Evolutionary conservation across 225 moss, liverwort and hornwort genomes (phyloP), one percentile per base, ranked within the genome.

Genomic region (Thuidium tamariscinum): DNA sequence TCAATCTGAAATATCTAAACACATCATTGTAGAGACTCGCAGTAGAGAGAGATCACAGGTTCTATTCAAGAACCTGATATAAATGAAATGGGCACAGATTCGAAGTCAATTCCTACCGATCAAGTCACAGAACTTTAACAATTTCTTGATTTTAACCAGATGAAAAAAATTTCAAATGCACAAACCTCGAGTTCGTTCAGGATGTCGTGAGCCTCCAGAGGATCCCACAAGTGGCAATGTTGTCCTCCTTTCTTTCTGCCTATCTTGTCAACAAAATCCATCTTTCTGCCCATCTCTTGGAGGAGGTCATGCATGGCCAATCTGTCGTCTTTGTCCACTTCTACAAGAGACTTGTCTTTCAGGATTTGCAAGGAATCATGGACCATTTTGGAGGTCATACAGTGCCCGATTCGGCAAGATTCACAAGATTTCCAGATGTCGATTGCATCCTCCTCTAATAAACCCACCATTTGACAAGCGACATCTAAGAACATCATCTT

Each of bases 401-500:
- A 89, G 1, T 15, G 3, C 2, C 6, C 17, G 19, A 7, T 0
- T 7, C 64, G 61, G 75, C 88, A 91, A 29, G 36, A 4, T 21
- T 9, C 6, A 55, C 92, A 90, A 61, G 90, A 86, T 29, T 86
- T 51, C 89, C 90, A 92, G 44, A 92, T 88, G 75, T 92, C 84
- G 54, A 89, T 68, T 11, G 90, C 90, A 63, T 82, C 86, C 48
- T 73, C 59, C 48, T 89, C 68, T 2, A 72, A 42, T 19, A 89
- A 22, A 10, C 91, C 90, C 39, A 88, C 29, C 88, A 92, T 86
- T 23, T 82, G 85, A 74, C 92, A 92, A 37, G 86, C 60, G 41
- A 92, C 64, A 49, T 92, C 90, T 59, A 90, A 75, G 80, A 92
- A 92, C 90, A 90, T 92, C 81, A 87, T 80, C 85, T 89, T 89